These are phyloP conservation scores for Gliomastix tumulicola DNA, from an alignment of 2,329 filamentous ascomycete genomes.

Conservation along the genomic window DNA sequence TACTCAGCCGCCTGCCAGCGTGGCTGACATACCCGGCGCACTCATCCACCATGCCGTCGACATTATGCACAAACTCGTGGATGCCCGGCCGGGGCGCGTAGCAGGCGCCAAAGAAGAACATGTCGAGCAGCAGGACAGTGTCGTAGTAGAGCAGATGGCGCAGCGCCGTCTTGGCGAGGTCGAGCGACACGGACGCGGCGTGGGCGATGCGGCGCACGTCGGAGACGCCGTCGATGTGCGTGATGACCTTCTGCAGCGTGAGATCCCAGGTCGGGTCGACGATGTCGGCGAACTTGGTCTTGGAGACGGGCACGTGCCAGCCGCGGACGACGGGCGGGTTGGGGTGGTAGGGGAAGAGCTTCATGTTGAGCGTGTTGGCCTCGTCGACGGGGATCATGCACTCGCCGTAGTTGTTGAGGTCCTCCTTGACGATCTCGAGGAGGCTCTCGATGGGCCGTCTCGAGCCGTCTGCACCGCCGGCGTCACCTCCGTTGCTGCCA, in stretches of 20 bases:
- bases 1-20: constrained; percentile 35
- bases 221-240: constrained; percentile 84
- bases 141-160: constrained; percentile 91
- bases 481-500: too few relatives aligned
- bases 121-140: constrained; percentile 81
- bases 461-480: constrained; percentile 27
- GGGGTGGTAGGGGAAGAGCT: constrained; percentile 79
- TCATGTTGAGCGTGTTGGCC: constrained; percentile 92
- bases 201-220: constrained; percentile 82
- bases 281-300: constrained; percentile 57
- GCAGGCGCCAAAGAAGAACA: constrained; percentile 89
- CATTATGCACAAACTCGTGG: constrained; percentile 70
- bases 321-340: constrained; percentile 71
- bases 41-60: constrained; percentile 71
- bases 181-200: constrained; percentile 77
- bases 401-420: constrained; percentile 94
- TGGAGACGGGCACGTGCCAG: constrained; percentile 84
- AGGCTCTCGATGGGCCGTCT: constrained; percentile 73
- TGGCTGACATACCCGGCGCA: constrained; percentile 76
- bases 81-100: constrained; percentile 79
- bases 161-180: constrained; percentile 78
- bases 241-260: constrained; percentile 71
- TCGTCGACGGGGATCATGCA: constrained; percentile 98
- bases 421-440: constrained; percentile 73
- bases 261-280: constrained; percentile 67